phyloP scores from a whole-genome alignment of 148 eudicot genomes.

The Vaccinium darrowii region DNA sequence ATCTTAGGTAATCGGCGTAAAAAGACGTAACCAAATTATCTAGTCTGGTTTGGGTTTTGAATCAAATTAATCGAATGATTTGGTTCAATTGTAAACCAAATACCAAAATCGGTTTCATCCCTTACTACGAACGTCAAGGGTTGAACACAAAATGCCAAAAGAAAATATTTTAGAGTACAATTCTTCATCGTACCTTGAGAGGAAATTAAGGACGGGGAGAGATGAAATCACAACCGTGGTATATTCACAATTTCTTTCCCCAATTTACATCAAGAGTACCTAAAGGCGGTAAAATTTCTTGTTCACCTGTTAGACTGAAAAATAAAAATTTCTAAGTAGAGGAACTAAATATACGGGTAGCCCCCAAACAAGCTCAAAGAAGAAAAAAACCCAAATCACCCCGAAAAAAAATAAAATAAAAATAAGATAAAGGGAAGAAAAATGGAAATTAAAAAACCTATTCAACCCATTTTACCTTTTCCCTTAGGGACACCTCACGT shows the following conservation, averaged over 20 bases:
- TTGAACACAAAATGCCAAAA: too few species aligned
- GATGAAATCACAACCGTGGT: not conserved
- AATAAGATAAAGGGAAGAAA: not conserved
- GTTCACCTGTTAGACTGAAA: slow-evolving; percentile 23
- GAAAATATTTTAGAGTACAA: not conserved
- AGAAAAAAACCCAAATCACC: slow-evolving; percentile 15
- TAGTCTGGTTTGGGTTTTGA: too few species aligned
- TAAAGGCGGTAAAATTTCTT: slow-evolving; percentile 11
- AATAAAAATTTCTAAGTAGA: slow-evolving; percentile 5
- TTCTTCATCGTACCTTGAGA: not conserved
- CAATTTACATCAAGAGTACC: slow-evolving; percentile 23
- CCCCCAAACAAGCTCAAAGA: slow-evolving; percentile 18
- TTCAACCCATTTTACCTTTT: slow-evolving; percentile 8
- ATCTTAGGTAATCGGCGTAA: too few species aligned
- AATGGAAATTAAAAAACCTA: not conserved
- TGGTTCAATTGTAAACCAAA: too few species aligned
- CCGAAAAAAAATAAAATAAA: not conserved
- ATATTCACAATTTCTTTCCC: slow-evolving; percentile 18
- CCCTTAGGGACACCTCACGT: slow-evolving; percentile 55
- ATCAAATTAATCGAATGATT: too few species aligned
- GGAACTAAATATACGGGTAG: slow-evolving; percentile 21
- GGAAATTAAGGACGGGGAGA: not conserved
- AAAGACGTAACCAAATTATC: too few species aligned
- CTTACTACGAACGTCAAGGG: too few species aligned
- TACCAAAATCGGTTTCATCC: too few species aligned